Evolutionary conservation across 2,329 filamentous ascomycete species (phyloP).

Genomic region (Basipetospora chlamydospora): DNA sequence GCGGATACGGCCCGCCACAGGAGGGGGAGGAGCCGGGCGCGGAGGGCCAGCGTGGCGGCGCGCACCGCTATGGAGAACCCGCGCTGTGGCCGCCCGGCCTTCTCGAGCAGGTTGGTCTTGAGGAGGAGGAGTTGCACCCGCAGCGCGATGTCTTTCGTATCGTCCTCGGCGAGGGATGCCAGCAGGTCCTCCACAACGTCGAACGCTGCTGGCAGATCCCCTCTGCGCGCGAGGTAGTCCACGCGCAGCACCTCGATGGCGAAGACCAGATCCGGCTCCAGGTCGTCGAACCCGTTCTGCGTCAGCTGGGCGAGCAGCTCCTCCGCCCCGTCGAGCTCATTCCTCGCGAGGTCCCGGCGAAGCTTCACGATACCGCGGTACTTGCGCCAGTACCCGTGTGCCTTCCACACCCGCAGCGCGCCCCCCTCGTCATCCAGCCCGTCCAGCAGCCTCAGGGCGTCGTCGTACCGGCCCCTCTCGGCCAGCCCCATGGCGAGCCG

Average conservation of each 20-base stretch:
- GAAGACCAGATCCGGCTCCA: conserved; percentile 37
- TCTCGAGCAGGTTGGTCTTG: conserved; percentile 57
- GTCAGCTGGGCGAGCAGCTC: conserved; percentile 35
- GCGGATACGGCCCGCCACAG: conserved; percentile 60
- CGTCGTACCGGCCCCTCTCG: conserved; percentile 54
- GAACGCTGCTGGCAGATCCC: conserved; percentile 32
- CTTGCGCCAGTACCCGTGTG: conserved; percentile 57
- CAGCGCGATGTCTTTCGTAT: conserved; percentile 39
- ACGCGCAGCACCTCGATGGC: conserved; percentile 36
- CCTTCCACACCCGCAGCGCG: conserved; percentile 59
- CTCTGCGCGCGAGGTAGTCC: conserved; percentile 33
- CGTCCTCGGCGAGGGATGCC: conserved; percentile 25
- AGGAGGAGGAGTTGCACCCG: conserved; percentile 57
- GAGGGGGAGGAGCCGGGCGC: conserved; percentile 50
- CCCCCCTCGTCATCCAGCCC: conserved; percentile 17
- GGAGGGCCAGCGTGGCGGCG: conserved; percentile 59
- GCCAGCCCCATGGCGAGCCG: conserved; percentile 47
- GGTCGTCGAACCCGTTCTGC: conserved; percentile 33
- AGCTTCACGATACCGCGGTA: conserved; percentile 54
- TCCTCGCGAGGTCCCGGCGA: conserved; percentile 43
- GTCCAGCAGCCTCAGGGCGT: conserved; percentile 43
- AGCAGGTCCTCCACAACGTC: conserved; percentile 31
- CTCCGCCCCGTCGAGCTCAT: conserved; percentile 36
- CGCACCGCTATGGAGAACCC: conserved; percentile 65
- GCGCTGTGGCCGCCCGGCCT: conserved; percentile 53